Base-by-base conservation (phyloP, 768 basidiomycete genomes). In the Tylopilus sp. region DNA sequence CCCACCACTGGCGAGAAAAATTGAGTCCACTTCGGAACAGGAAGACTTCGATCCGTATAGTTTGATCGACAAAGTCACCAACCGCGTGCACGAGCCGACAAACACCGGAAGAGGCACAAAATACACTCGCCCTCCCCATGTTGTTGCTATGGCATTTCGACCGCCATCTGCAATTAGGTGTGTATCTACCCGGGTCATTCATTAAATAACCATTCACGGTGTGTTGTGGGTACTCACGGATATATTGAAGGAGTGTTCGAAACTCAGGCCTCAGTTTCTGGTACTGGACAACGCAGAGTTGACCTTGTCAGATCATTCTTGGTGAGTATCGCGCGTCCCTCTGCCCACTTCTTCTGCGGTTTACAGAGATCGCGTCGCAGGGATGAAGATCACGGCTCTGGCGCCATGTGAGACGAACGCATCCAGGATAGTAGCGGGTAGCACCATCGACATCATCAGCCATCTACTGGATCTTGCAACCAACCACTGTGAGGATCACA, bases 1-100 rank as follows among this genome's bases (percentile, higher is more conserved):
- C 97, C 16, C 85, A 90, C 6, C 96, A 99, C 70, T 86, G 97
- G 22, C 87, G 92, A 41, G 85, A 88, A 50, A 87, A 86, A 92
- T n/a, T 95, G 10, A 28, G 83, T 73, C 17, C 48, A 58, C n/a
- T n/a, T n/a, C 26, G 40, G 21, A n/a, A 28, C n/a, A n/a, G n/a
- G n/a, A n/a, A n/a, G 40, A 78, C 89, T 0, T 86, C 93, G 0
- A 69, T 97, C 14, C 83, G 79, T 50, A 88, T 97, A 83, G 80
- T 98, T 76, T 98, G 22, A 76, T 93, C 2, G 91, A 95, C 61
- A 91, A 87, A 60, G 75, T 79, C 4, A 79, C 84, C 10, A 89
- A 83, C 58, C 82, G 85, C 17, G 78, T n/a, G n/a, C n/a, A n/a
- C 86, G 31, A 78, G 83, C 13, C 81, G 86, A 41, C 86, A 86